Evolutionary conservation across 2,329 filamentous ascomycete genomes (phyloP).

Genomic region (Diplodia scrobiculata): DNA sequence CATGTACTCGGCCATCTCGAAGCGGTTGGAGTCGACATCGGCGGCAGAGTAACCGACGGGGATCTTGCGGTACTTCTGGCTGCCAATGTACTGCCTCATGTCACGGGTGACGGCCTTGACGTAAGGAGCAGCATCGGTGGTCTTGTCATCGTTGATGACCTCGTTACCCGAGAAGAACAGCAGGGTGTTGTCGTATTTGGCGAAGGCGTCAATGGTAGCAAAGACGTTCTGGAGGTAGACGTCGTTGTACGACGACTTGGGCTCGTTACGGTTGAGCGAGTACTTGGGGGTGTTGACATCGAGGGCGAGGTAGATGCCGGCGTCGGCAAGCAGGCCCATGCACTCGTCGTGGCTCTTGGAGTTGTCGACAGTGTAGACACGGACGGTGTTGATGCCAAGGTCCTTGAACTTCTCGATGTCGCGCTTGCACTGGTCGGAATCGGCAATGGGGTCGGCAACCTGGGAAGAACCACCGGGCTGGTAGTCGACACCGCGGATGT

Average conservation of each 20-base stretch:
- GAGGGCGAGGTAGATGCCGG: constrained; percentile 87
- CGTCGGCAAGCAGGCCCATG: constrained; percentile 77
- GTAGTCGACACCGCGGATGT: constrained; percentile 66
- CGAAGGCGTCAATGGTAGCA: constrained; percentile 75
- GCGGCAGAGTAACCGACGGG: constrained; percentile 82
- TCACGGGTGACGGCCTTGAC: constrained; percentile 73
- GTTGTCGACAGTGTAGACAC: constrained; percentile 93
- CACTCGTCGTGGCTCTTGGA: constrained; percentile 76
- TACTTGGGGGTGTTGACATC: constrained; percentile 91
- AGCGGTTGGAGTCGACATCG: constrained; percentile 81
- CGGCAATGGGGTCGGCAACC: constrained; percentile 73
- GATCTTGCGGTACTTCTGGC: constrained; percentile 66
- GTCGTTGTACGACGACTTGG: constrained; percentile 79
- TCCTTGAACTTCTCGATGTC: constrained; percentile 82
- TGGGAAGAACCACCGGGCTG: constrained; percentile 66
- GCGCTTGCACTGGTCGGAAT: constrained; percentile 69
- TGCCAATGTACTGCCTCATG: constrained; percentile 78
- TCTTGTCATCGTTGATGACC: constrained; percentile 68
- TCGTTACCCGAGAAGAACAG: constrained; percentile 83
- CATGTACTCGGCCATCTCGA: constrained; percentile 87
- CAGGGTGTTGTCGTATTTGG: constrained; percentile 80
- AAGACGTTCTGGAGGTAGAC: constrained; percentile 84
- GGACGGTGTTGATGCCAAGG: constrained; percentile 85
- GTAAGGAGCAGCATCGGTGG: constrained; percentile 69
- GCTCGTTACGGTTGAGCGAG: constrained; percentile 77